phyloP scores from a whole-genome alignment of 805 yeast genomes.

The Lipomyces spencermartinsiae region DNA sequence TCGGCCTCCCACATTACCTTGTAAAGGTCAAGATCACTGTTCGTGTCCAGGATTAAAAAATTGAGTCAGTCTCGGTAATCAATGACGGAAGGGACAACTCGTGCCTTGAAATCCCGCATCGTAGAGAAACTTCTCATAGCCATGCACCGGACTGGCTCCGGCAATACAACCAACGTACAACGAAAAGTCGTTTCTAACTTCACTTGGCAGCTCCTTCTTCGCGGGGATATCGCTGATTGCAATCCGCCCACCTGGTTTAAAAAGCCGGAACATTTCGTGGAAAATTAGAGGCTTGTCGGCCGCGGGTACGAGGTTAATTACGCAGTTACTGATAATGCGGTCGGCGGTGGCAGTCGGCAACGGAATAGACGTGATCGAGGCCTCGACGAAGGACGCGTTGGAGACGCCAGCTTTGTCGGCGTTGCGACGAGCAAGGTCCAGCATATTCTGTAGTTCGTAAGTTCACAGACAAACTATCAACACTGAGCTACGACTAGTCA shows the following conservation, averaged over 20 bases:
- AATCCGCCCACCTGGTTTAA: slow-evolving; percentile 8
- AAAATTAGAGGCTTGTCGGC: slow-evolving; percentile 10
- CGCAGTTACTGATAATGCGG: slow-evolving; percentile 11
- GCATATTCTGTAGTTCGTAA: background rate
- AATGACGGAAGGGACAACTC: background rate
- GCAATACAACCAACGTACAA: slow-evolving; percentile 13
- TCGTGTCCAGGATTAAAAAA: slow-evolving; percentile 4
- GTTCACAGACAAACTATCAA: background rate
- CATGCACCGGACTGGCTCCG: slow-evolving; percentile 9
- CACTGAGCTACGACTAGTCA: background rate
- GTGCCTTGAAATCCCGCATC: slow-evolving; percentile 3
- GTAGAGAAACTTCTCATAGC: background rate
- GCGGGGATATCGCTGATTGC: slow-evolving; percentile 11
- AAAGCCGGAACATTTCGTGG: slow-evolving; percentile 4
- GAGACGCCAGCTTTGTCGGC: slow-evolving; percentile 2
- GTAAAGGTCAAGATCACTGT: slow-evolving; percentile 7
- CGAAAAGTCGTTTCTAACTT: slow-evolving; percentile 1
- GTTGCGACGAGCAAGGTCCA: slow-evolving; percentile 9
- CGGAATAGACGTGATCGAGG: slow-evolving; percentile 10
- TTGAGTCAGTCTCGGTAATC: background rate
- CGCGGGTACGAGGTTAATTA: slow-evolving; percentile 9
- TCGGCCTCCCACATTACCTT: background rate
- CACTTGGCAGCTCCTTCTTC: slow-evolving; percentile 6
- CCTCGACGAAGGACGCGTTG: slow-evolving; percentile 9
- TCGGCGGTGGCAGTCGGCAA: background rate